Evolutionary conservation across 768 basidiomycete genomes (phyloP).

Genomic region (Crepidotus variabilis): DNA sequence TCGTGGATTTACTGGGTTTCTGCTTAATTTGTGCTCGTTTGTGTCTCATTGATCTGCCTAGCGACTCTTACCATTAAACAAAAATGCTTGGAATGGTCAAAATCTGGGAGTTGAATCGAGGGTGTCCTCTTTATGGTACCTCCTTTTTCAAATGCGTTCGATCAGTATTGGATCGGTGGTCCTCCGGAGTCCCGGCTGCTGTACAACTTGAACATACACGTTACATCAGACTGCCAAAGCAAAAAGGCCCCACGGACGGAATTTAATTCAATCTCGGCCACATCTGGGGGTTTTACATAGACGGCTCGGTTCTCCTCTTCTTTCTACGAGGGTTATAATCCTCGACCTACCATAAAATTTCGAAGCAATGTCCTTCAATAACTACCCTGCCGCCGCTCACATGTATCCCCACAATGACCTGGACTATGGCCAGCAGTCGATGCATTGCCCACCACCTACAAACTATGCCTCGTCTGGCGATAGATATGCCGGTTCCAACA

Average conservation of each 20-base stretch:
- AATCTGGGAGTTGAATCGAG: conserved; percentile 4
- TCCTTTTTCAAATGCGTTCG: conserved; percentile 19
- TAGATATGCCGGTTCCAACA: conserved; percentile 17
- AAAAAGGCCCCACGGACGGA: conserved; percentile 27
- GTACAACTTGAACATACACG: conserved; percentile 25
- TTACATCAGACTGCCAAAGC: conserved; percentile 31
- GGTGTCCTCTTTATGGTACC: neutral
- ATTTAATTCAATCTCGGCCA: conserved; percentile 20
- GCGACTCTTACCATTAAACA: neutral
- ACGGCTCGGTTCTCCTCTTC: conserved; percentile 18
- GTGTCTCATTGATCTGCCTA: neutral
- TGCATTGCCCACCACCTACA: conserved; percentile 7
- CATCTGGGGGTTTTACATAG: conserved; percentile 14
- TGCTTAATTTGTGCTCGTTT: neutral
- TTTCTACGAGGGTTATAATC: conserved; percentile 21
- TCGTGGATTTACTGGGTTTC: neutral
- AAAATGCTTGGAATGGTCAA: neutral
- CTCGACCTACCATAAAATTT: conserved; percentile 12
- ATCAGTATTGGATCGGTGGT: conserved; percentile 22
- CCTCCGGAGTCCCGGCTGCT: conserved; percentile 21
- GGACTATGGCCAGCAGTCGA: conserved; percentile 5
- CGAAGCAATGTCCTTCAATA: conserved; percentile 10
- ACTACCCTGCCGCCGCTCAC: conserved; percentile 4
- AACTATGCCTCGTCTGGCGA: conserved; percentile 8
- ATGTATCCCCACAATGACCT: conserved; percentile 11